These are phyloP conservation scores for Quercus aquifolioides DNA, from an alignment of 306 rosid species.

Conservation along the genomic window DNA sequence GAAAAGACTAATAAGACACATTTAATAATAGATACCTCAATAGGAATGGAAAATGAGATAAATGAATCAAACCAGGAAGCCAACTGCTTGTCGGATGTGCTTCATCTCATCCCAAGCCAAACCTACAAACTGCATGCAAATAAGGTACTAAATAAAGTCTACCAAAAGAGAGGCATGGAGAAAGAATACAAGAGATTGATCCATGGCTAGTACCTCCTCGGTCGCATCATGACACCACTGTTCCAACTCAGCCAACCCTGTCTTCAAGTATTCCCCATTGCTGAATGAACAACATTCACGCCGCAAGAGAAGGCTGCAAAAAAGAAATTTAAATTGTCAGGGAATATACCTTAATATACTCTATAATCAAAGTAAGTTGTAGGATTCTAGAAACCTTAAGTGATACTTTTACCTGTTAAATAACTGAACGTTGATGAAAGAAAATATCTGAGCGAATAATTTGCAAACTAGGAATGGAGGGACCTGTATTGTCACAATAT, in stretches of 20 bases:
- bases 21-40: background rate
- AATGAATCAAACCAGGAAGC: conserved; percentile 70
- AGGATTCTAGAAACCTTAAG: background rate
- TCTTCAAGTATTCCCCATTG: conserved; percentile 95
- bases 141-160: conserved; percentile 11
- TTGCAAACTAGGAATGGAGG: conserved; percentile 94
- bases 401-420: conserved; percentile 72
- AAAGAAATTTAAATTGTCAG: background rate
- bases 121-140: conserved; percentile 74
- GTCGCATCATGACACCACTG: conserved; percentile 86
- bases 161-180: background rate
- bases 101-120: conserved; percentile 95
- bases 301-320: conserved; percentile 90
- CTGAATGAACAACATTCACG: conserved; percentile 99
- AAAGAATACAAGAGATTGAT: conserved; percentile 6
- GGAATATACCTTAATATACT: too few species aligned
- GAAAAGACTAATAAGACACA: conserved; percentile 17
- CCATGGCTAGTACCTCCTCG: conserved; percentile 64
- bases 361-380: too few species aligned
- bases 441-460: conserved; percentile 93
- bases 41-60: background rate
- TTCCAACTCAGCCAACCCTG: conserved; percentile 96
- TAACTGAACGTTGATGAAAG: conserved; percentile 94
- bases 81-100: conserved; percentile 99
- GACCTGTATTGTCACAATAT: conserved; percentile 36